Evolutionary conservation across 1,139 yeast species (phyloP).

Genomic region (Diutina neorugosa): DNA sequence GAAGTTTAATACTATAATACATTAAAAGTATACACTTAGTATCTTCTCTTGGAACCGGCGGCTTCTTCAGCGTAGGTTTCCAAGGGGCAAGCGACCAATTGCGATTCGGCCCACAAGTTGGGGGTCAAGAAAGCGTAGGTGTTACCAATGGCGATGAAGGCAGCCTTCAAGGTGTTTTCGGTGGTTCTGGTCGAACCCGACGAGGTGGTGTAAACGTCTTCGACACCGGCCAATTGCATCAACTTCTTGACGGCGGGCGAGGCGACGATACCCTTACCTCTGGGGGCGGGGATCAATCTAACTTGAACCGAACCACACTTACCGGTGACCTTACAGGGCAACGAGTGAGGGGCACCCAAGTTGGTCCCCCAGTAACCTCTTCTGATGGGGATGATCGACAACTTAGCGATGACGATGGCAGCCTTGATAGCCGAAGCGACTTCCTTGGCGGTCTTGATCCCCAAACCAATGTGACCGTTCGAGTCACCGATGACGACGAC

Average conservation of each 20-base stretch:
- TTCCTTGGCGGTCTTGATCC: conserved; percentile 99
- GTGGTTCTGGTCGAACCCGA: conserved; percentile 99
- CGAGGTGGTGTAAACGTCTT: conserved; percentile 98
- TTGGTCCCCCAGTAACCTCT: conserved; percentile 99
- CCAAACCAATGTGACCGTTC: conserved; percentile 99
- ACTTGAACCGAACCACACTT: conserved; percentile 99
- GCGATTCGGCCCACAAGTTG: conserved; percentile 84
- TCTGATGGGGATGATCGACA: conserved; percentile 98
- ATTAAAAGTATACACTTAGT: conserved; percentile 20
- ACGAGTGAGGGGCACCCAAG: conserved; percentile 99
- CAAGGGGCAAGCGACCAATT: conserved; percentile 84
- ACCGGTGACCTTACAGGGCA: conserved; percentile 97
- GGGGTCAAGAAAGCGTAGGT: conserved; percentile 99
- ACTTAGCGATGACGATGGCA: conserved; percentile 98
- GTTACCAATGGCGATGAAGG: conserved; percentile 99
- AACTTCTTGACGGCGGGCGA: conserved; percentile 99
- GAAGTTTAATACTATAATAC: not conserved
- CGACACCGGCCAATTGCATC: conserved; percentile 99
- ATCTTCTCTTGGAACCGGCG: conserved; percentile 64
- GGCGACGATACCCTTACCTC: conserved; percentile 99
- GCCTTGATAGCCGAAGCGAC: conserved; percentile 99
- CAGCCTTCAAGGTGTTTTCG: conserved; percentile 99
- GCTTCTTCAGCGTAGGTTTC: conserved; percentile 88
- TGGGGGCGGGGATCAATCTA: conserved; percentile 99
- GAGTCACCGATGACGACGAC: conserved; percentile 99